Base-by-base conservation (phyloP, 257 asterid genomes). In the Penstemon barbatus region DNA sequence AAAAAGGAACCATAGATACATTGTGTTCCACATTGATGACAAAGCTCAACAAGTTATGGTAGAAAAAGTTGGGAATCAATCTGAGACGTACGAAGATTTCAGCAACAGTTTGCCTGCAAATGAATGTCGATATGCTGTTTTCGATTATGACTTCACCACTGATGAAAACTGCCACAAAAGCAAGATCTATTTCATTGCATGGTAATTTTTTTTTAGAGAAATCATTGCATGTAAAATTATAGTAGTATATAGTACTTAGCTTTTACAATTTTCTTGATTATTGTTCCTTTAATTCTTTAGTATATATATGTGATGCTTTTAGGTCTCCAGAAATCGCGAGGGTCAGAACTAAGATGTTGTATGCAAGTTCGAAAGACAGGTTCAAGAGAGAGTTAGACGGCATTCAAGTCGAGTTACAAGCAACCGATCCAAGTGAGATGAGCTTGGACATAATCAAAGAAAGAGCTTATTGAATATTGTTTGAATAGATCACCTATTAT, bases 341-440 rank as follows among this genome's bases (percentile, higher is more conserved):
- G 73, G 86, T 81, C 64, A 69, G 81, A 54, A 78, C 81, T 37
- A 81, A 81, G 86, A 81, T 81, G 86, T 59, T 81, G 43, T 81
- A 81, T 69, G 86, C 86, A 25, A 81, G 85, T 60, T 81, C 85
- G 15, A 81, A 81, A 57, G 85, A 81, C 70, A 70, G 85, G 25
- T 77, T 81, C 82, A 81, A 81, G 77, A 81, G 82, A 52, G 85
- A 81, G 69, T 60, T 81, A 61, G 85, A 81, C 44, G 85, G 85
- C 6, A 81, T 81, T 65, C 85, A 80, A 72, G 84, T 76, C 13
- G 84, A 80, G 70, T 66, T 80, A 65, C 84, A 80, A 66, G 84
- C 81, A 58, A 81, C 85, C 44, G 85, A 81, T 64, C 77, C 86
- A 1, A 78, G 86, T 78, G 86, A 81, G 74, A 78, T 81, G 83